Base-by-base conservation (phyloP, 2,329 filamentous ascomycete genomes). In the Rhexocercosporidium sp. region DNA sequence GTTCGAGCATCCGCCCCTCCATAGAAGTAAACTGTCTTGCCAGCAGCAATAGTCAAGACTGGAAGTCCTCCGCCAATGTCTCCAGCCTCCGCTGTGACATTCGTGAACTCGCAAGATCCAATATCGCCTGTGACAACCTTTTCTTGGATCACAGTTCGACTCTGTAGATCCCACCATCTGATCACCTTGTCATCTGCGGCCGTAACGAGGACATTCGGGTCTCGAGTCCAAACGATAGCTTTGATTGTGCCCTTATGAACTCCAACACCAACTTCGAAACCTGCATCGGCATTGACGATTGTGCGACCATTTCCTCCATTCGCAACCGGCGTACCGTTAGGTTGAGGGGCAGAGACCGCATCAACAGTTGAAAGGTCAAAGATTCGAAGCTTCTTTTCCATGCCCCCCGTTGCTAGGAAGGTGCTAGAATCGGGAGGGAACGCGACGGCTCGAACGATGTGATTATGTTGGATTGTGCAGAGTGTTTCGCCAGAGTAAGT, bases 311-410 rank as follows among this genome's bases (percentile, higher is more conserved):
- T 75, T 29, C 75, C 73, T 11, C 75, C 71, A 31, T 77, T 77
- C 29, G 75, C 75, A n/a, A 64, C 59, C 5, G 64, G 29, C n/a
- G 54, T 63, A 12, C 65, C 56, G 37, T 68, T 71, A 16, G 59
- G 44, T 16, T 63, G 64, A 46, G 77, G 63, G 69, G 78, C 51
- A 73, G 80, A 65, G 74, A 77, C 27, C 70, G 75, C 41, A 79
- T 80, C 11, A 78, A 69, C 73, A 78, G 72, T 88, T 18, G 88
- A 88, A 18, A 99, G 84, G 75, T 98, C 95, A 77, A 96, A 99
- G 70, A 99, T 91, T 62, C 95, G 92, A 62, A 99, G 86, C 80
- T 96, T 97, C 85, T 97, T 98, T 82, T 99, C 96, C 82, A 92
- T 92, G 29, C 96, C 96, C 39, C 95, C 96, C 0, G 96, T 98